Evolutionary conservation across 352 stramenopile genomes (phyloP).

Genomic region (Peronospora farinosa): DNA sequence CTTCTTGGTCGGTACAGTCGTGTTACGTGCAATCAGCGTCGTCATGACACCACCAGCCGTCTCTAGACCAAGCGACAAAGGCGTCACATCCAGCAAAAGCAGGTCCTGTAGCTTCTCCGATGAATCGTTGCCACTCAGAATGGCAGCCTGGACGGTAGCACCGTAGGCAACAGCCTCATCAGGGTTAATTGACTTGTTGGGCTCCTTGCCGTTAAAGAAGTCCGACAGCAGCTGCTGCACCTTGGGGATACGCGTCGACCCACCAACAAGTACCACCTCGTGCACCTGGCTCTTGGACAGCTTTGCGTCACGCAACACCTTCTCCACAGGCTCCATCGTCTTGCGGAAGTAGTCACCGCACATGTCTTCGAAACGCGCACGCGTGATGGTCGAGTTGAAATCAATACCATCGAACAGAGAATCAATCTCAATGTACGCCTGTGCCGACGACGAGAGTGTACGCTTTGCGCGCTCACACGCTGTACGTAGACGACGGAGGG

Average conservation of each 20-base stretch:
- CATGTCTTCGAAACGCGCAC: conserved; percentile 88
- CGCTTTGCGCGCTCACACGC: conserved; percentile 93
- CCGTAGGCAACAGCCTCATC: conserved; percentile 81
- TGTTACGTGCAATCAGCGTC: conserved; percentile 81
- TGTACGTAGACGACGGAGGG: conserved; percentile 87
- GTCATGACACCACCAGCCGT: conserved; percentile 87
- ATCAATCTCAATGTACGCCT: conserved; percentile 93
- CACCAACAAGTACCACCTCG: conserved; percentile 79
- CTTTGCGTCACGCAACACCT: conserved; percentile 86
- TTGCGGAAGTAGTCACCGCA: conserved; percentile 89
- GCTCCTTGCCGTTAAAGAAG: conserved; percentile 70
- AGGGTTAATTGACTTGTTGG: conserved; percentile 74
- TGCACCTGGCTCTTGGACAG: conserved; percentile 80
- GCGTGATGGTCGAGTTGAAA: conserved; percentile 91
- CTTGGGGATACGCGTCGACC: conserved; percentile 70
- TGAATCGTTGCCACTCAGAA: conserved; percentile 52
- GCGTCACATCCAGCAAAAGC: conserved; percentile 84
- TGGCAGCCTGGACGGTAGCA: conserved; percentile 63
- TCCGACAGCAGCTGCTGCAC: conserved; percentile 56
- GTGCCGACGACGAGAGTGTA: conserved; percentile 87
- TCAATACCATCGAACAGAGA: conserved; percentile 89
- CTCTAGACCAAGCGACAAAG: conserved; percentile 83
- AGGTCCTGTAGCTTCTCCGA: conserved; percentile 85
- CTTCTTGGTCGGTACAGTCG: conserved; percentile 84
- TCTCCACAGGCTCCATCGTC: conserved; percentile 85